Evolutionary conservation across 73 alveolate species (phyloP).

Genomic region (Tetrahymena elliotti): DNA sequence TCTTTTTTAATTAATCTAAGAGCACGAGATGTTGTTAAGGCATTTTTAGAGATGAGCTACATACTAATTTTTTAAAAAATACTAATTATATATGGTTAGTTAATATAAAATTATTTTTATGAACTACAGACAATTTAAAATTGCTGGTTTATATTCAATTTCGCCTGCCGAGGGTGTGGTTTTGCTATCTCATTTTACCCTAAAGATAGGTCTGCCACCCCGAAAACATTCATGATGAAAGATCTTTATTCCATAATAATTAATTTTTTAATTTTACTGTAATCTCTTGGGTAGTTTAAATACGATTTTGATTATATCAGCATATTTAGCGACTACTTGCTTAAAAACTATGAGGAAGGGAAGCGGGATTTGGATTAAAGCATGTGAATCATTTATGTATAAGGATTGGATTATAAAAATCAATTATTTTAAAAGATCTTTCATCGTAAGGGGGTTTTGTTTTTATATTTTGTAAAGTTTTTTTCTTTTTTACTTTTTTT

Average conservation of each 20-base stretch:
- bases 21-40: slow-evolving; percentile 1
- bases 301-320: background rate
- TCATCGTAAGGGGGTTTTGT: background rate
- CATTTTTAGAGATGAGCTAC: background rate
- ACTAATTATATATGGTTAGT: background rate
- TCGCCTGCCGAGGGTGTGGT: slow-evolving; percentile 1
- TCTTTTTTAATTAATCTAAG: no score
- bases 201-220: background rate
- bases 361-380: background rate
- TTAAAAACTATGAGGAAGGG: background rate
- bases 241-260: background rate
- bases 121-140: background rate
- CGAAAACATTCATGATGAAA: background rate
- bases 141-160: background rate
- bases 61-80: background rate
- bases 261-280: background rate
- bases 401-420: background rate
- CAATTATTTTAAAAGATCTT: background rate
- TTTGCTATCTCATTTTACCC: background rate
- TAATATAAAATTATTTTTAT: background rate
- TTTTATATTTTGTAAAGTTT: background rate
- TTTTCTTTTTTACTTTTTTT: background rate
- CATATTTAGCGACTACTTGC: background rate
- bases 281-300: background rate
- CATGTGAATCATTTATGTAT: background rate